Evolutionary conservation across 176 grass and related monocot species (phyloP).

Genomic region (Bothriochloa decipiens): DNA sequence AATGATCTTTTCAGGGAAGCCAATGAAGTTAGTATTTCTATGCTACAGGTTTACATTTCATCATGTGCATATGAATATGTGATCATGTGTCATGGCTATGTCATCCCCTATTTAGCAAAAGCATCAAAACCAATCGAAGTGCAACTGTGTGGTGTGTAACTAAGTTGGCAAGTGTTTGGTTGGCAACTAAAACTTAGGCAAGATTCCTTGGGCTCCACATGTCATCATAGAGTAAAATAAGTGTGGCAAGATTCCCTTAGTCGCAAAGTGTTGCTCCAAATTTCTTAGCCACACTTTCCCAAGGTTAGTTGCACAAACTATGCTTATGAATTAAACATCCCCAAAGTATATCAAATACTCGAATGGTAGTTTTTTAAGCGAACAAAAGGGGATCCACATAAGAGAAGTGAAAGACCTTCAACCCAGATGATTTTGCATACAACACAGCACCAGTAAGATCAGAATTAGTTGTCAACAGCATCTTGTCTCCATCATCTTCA

Average conservation of each 20-base stretch:
- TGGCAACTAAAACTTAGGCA: not conserved
- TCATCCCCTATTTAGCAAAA: conserved; percentile 11
- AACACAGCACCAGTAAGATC: conserved; percentile 75
- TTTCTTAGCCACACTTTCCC: not conserved
- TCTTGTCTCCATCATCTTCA: conserved; percentile 93
- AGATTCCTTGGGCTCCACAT: not conserved
- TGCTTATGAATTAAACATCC: not conserved
- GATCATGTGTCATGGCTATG: not conserved
- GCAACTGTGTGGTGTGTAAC: not conserved
- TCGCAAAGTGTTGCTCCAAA: not conserved
- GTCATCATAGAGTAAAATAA: not conserved
- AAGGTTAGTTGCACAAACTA: not conserved
- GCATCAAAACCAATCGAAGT: not conserved
- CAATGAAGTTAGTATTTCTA: too few relatives aligned
- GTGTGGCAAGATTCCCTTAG: not conserved
- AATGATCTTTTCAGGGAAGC: too few relatives aligned
- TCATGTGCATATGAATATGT: not conserved
- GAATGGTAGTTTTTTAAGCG: not conserved
- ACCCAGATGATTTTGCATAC: conserved; percentile 70
- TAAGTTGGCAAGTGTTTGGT: not conserved
- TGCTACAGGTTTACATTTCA: too few relatives aligned
- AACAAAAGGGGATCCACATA: conserved; percentile 6
- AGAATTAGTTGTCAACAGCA: conserved; percentile 73
- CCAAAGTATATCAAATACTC: not conserved
- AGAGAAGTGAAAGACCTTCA: conserved; percentile 64